These are phyloP conservation scores for Mucor velutinosus DNA, from an alignment of 371 early-diverging fungal genomes.

Conservation along the genomic window DNA sequence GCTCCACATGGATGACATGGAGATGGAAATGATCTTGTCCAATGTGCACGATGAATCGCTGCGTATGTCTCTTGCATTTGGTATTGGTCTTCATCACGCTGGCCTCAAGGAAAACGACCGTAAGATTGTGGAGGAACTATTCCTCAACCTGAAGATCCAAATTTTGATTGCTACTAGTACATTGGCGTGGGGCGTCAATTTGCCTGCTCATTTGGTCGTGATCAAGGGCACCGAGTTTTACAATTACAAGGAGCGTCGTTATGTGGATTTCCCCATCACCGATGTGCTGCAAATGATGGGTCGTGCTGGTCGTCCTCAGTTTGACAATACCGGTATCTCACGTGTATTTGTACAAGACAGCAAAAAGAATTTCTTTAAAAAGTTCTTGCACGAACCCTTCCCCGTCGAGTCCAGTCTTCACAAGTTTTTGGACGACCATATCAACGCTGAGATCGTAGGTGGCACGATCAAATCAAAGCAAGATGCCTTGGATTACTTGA, in stretches of 20 bases:
- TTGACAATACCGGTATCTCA: conserved; percentile 89
- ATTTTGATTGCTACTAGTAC: conserved; percentile 97
- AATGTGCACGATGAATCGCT: conserved; percentile 80
- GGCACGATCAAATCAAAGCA: conserved; percentile 86
- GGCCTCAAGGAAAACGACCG: conserved; percentile 93
- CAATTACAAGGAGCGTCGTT: conserved; percentile 85
- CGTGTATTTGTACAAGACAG: conserved; percentile 86
- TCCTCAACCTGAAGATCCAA: conserved; percentile 91
- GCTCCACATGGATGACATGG: conserved; percentile 83
- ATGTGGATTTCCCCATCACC: conserved; percentile 94
- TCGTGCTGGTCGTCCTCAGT: conserved; percentile 98
- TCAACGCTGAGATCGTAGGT: conserved; percentile 91
- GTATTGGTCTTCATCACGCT: conserved; percentile 98
- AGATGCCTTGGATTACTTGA: conserved; percentile 92
- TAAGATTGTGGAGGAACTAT: conserved; percentile 91
- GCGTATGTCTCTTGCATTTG: conserved; percentile 84
- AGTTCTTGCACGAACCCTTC: conserved; percentile 93
- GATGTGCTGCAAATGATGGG: conserved; percentile 99
- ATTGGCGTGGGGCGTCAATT: conserved; percentile 99
- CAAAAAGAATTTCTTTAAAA: conserved; percentile 96
- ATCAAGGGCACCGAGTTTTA: conserved; percentile 98
- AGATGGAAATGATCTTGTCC: conserved; percentile 70
- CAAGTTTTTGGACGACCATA: conserved; percentile 78
- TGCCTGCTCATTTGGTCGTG: conserved; percentile 98
- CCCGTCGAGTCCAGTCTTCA: conserved; percentile 89